Evolutionary conservation across 208 protist genomes (phyloP).

Genomic region (Acanthamoeba castellanii): DNA sequence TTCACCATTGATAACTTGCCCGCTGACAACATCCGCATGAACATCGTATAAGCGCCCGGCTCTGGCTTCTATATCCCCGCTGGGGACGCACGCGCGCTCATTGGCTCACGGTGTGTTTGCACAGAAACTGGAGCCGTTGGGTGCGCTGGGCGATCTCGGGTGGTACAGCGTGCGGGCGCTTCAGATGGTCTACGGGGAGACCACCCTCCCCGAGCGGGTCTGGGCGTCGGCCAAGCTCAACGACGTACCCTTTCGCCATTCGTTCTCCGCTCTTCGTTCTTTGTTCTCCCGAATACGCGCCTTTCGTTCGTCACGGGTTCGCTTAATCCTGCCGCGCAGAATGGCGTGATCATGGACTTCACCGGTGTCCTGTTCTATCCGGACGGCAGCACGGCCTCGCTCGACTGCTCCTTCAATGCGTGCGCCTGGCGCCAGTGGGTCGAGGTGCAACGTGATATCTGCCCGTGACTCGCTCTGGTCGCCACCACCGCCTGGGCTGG

Average conservation of each 20-base stretch:
- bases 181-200: conserved; percentile 40
- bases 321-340: background rate
- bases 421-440: conserved; percentile 32
- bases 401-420: conserved; percentile 55
- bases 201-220: conserved; percentile 23
- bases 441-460: background rate
- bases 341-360: conserved; percentile 50
- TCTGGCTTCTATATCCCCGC: no score
- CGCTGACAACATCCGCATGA: conserved; percentile 50
- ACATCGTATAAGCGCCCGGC: background rate
- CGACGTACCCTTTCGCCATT: background rate
- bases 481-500: no score
- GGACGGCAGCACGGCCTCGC: background rate
- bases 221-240: conserved; percentile 49
- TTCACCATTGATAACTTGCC: conserved; percentile 6
- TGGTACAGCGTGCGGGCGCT: conserved; percentile 52
- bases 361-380: conserved; percentile 49
- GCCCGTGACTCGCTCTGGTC: no score
- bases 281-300: background rate
- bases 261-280: background rate
- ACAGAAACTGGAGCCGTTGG: conserved; percentile 26
- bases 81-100: no score
- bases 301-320: background rate
- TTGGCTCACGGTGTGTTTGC: no score
- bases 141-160: conserved; percentile 35